A percentile compares a stretch with the other conserved stretches of the same genome.
These are phyloP conservation scores for Ustulina deusta DNA, from an alignment of 2,329 filamentous ascomycete species.

Conservation along the genomic window DNA sequence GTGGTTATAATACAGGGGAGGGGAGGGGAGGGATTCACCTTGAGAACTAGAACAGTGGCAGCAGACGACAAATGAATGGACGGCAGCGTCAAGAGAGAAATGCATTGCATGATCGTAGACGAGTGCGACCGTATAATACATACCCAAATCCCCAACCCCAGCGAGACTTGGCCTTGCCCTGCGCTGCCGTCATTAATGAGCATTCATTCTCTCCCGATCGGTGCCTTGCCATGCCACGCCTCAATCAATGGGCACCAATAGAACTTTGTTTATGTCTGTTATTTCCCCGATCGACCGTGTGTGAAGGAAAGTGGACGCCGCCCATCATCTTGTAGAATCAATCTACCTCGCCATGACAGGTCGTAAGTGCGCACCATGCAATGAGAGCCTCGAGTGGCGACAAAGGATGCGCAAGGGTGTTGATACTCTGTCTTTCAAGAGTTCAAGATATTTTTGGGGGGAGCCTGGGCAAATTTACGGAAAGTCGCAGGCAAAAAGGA, in stretches of 20 bases:
- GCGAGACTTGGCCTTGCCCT: conserved; percentile 1
- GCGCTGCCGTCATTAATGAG: conserved; percentile 6
- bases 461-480: conserved; percentile 12
- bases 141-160: conserved; percentile 2
- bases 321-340: conserved; percentile 15
- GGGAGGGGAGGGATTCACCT: conserved; percentile 26
- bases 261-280: not conserved
- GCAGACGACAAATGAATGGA: conserved; percentile 14
- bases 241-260: not conserved
- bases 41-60: not conserved
- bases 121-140: conserved; percentile 29
- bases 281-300: not conserved
- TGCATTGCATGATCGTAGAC: conserved; percentile 27
- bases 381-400: not conserved
- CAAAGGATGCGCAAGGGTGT: conserved; percentile 16
- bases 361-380: conserved; percentile 10
- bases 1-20: not conserved
- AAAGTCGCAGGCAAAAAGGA: conserved; percentile 24
- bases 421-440: conserved; percentile 40
- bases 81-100: conserved; percentile 24
- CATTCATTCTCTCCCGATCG: not conserved
- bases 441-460: conserved; percentile 17
- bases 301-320: not conserved
- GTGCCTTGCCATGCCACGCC: not conserved
- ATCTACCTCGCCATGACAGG: conserved; percentile 6